These are phyloP conservation scores for Talaromyces sp. DNA, from an alignment of 2,329 filamentous ascomycete genomes.

Conservation along the genomic window DNA sequence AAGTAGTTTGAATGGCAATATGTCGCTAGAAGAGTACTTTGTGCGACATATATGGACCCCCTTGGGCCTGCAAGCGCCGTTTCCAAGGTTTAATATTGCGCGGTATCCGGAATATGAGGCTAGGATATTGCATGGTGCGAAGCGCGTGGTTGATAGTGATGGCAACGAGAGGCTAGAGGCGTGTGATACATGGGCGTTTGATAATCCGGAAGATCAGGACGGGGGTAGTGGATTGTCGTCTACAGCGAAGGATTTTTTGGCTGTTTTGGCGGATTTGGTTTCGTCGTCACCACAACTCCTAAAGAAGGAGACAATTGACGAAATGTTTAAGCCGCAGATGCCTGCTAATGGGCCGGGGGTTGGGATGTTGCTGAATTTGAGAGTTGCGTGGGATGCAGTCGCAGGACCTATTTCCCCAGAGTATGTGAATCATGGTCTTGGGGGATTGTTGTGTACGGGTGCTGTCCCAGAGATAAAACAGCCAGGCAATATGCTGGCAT, in stretches of 20 bases:
- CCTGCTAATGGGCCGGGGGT: not conserved
- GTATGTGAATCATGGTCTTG: not conserved
- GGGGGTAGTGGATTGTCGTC: not conserved
- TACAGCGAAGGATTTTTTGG: not conserved
- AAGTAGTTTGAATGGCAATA: not conserved
- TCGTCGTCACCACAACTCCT: not conserved
- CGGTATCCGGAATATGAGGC: not conserved
- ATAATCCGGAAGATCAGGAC: not conserved
- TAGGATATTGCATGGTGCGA: not conserved
- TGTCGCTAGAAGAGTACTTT: not conserved
- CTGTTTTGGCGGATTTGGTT: not conserved
- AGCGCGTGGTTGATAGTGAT: not conserved
- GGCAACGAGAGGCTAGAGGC: not conserved
- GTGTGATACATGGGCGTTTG: not conserved
- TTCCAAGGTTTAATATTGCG: not conserved
- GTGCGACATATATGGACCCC: not conserved
- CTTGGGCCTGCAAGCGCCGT: not conserved
- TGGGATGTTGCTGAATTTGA: not conserved
- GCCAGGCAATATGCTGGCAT: not conserved
- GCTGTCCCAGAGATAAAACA: not conserved
- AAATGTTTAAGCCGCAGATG: not conserved
- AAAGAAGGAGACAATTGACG: not conserved
- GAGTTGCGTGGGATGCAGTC: not conserved
- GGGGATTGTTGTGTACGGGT: not conserved
- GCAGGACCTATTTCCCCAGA: not conserved